Conservation (phyloP, 1,284 basidiomycete species). For the Gymnopus androsaceus region DNA sequence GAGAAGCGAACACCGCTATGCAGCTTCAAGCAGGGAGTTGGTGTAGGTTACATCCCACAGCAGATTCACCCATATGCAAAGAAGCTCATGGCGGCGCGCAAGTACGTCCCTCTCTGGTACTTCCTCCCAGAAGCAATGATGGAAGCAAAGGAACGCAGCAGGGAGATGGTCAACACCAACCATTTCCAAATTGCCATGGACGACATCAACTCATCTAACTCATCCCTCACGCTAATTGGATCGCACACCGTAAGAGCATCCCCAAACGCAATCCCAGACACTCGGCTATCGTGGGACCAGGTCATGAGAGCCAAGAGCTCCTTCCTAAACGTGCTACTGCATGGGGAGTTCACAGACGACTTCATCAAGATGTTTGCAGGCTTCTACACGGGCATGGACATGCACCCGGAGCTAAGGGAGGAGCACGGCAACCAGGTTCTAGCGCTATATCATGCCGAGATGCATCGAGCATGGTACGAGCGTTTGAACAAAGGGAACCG, state of each 20-base stretch:
- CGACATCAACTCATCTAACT: not conserved
- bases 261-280: constrained; percentile 6
- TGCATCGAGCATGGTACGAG: constrained; percentile 6
- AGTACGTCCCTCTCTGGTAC: constrained; percentile 9
- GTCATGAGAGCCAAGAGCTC: not conserved
- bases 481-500: not conserved
- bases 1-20: not conserved
- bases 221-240: not conserved
- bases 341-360: too few species aligned
- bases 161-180: not conserved
- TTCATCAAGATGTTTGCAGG: too few species aligned
- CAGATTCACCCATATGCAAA: constrained; percentile 1
- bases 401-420: too few species aligned
- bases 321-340: too few species aligned
- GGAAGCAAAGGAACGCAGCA: not conserved
- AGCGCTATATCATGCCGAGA: constrained; percentile 8
- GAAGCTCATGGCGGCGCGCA: not conserved
- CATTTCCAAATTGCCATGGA: not conserved
- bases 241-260: not conserved
- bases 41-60: not conserved
- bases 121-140: not conserved
- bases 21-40: not conserved
- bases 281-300: not conserved
- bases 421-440: not conserved
- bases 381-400: too few species aligned